phyloP scores from a whole-genome alignment of 1,139 yeast genomes.

The Protomyces arabidopsidicola region DNA sequence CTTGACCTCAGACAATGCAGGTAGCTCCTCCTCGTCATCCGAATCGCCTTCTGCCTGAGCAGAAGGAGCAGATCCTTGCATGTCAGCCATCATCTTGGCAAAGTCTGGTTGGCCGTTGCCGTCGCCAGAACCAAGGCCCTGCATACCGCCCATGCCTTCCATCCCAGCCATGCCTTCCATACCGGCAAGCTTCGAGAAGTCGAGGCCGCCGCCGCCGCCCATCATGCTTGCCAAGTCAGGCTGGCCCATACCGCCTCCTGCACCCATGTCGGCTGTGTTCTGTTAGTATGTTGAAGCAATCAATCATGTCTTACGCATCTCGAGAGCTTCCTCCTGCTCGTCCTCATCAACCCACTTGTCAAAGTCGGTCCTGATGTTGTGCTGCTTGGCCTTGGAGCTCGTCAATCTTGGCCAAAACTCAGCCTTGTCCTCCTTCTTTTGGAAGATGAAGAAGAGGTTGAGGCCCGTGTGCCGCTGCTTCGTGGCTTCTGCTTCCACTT shows the following conservation, averaged over 20 bases:
- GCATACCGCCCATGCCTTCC: conserved; percentile 27
- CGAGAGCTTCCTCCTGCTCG: conserved; percentile 59
- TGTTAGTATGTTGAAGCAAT: not conserved
- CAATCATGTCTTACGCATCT: conserved; percentile 28
- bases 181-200: conserved; percentile 32
- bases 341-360: conserved; percentile 96
- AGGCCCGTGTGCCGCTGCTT: conserved; percentile 61
- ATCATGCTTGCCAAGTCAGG: conserved; percentile 33
- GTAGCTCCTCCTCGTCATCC: conserved; percentile 30
- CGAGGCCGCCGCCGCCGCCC: conserved; percentile 34
- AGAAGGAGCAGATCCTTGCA: conserved; percentile 15
- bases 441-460: conserved; percentile 61
- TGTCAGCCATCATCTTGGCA: conserved; percentile 23
- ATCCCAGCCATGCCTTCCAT: conserved; percentile 37
- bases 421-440: conserved; percentile 60
- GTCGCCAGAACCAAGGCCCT: conserved; percentile 23
- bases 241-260: conserved; percentile 38
- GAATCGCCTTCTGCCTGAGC: conserved; percentile 1
- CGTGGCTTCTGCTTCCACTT: conserved; percentile 55
- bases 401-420: conserved; percentile 93
- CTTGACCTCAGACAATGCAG: conserved; percentile 31
- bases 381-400: conserved; percentile 64
- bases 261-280: conserved; percentile 36
- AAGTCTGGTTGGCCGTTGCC: conserved; percentile 27
- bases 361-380: conserved; percentile 85